Evolutionary conservation across 306 rosid species (phyloP).

Genomic region (Malus asiatica): DNA sequence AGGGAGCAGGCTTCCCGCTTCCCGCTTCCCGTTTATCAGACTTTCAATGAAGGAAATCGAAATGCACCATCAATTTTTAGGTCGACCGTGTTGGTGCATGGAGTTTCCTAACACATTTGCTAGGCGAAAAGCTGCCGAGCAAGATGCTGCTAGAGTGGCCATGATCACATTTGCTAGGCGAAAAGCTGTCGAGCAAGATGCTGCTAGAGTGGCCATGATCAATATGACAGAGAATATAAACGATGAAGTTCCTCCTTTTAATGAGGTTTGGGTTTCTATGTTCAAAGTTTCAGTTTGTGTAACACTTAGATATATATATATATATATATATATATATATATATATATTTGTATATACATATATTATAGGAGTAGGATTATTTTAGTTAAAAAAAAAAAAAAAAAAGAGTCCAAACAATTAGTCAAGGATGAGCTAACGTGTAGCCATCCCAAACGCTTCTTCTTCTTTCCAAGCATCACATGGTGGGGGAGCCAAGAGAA

Average conservation of each 20-base stretch:
- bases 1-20: conserved; percentile 8
- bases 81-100: conserved; percentile 34
- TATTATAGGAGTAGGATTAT: no score
- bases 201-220: conserved; percentile 37
- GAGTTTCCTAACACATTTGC: conserved; percentile 14
- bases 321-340: no score
- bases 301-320: no score
- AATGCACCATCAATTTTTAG: conserved; percentile 23
- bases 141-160: conserved; percentile 27
- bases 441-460: no score
- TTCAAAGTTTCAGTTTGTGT: not conserved
- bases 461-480: no score
- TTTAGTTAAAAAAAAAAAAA: no score
- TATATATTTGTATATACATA: no score
- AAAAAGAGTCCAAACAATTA: no score
- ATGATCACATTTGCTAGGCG: conserved; percentile 9
- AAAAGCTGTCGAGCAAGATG: conserved; percentile 48
- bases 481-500: no score
- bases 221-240: conserved; percentile 1
- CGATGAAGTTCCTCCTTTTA: conserved; percentile 20
- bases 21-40: conserved; percentile 26
- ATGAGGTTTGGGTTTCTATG: conserved; percentile 29
- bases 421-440: no score
- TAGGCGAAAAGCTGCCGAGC: conserved; percentile 36
- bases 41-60: conserved; percentile 24